A percentile compares a stretch with the other conserved stretches of the same genome.
phyloP scores from a whole-genome alignment of 345 rosid genomes.

The Syzygium oleosum region DNA sequence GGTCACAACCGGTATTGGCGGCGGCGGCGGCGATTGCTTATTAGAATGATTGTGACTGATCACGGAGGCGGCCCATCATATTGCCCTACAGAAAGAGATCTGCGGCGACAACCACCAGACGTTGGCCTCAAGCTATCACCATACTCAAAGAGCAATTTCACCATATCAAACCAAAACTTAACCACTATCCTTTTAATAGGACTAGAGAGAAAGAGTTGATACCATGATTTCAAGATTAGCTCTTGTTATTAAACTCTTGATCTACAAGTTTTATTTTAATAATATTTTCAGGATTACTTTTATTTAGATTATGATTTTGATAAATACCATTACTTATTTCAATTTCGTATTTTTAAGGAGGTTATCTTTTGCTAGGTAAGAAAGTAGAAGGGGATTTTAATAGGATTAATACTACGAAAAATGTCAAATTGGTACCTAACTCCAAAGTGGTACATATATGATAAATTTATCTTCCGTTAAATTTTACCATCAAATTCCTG shows the following conservation, averaged over 20 bases:
- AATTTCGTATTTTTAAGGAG: background rate
- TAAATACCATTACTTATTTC: background rate
- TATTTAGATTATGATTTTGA: background rate
- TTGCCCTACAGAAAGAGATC: background rate
- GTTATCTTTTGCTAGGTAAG: background rate
- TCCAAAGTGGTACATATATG: no score
- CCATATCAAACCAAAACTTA: background rate
- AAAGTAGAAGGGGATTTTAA: no score
- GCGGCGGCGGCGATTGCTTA: rapidly evolving
- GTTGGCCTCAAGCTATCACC: rapidly evolving
- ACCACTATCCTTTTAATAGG: background rate
- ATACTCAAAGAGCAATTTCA: background rate
- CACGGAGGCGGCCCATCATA: rapidly evolving
- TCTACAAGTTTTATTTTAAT: background rate
- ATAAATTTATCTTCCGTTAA: no score
- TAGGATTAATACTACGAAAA: no score
- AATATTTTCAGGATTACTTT: background rate
- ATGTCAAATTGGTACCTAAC: no score
- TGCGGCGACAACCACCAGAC: background rate
- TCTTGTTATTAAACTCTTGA: background rate
- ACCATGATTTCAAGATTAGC: background rate
- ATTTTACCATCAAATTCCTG: no score
- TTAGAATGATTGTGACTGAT: background rate
- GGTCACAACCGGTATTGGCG: rapidly evolving
- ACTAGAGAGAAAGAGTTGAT: background rate